phyloP scores from a whole-genome alignment of 306 rosid species.

The Castanea crenata region DNA sequence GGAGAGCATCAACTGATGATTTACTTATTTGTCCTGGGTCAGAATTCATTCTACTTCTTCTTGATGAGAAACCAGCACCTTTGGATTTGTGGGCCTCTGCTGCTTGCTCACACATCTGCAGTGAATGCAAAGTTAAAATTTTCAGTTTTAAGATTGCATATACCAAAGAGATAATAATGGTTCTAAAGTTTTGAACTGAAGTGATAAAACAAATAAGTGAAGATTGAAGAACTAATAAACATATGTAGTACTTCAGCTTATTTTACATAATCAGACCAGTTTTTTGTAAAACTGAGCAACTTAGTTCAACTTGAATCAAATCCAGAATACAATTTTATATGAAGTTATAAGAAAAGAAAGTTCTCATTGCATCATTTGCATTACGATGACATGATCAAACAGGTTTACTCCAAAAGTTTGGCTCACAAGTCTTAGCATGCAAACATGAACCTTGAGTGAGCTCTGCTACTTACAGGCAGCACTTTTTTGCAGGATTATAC shows the following conservation, averaged over 20 bases:
- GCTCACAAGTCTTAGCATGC: not conserved
- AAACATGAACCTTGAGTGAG: not conserved
- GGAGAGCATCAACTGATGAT: constrained; percentile 85
- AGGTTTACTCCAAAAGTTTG: not conserved
- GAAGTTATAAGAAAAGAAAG: not conserved
- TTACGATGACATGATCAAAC: constrained; percentile 3
- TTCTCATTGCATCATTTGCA: not conserved
- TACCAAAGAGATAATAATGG: not conserved
- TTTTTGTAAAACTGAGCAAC: constrained; percentile 3
- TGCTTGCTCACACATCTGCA: constrained; percentile 97
- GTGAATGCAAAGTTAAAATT: not conserved
- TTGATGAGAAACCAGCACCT: constrained; percentile 61
- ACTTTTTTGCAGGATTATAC: not conserved
- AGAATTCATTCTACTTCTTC: constrained; percentile 65
- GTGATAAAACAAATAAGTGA: not conserved
- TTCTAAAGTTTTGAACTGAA: not conserved
- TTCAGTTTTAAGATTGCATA: not conserved
- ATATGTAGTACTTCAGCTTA: constrained; percentile 2
- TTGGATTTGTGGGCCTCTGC: constrained; percentile 95
- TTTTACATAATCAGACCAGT: constrained; percentile 14
- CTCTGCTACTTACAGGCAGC: not conserved
- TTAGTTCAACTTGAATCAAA: constrained; percentile 9
- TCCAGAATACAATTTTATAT: not conserved
- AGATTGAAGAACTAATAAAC: not conserved
- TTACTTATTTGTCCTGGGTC: constrained; percentile 58